Conservation (phyloP, 1,284 basidiomycete genomes). For the Trichosporon coremiiforme region DNA sequence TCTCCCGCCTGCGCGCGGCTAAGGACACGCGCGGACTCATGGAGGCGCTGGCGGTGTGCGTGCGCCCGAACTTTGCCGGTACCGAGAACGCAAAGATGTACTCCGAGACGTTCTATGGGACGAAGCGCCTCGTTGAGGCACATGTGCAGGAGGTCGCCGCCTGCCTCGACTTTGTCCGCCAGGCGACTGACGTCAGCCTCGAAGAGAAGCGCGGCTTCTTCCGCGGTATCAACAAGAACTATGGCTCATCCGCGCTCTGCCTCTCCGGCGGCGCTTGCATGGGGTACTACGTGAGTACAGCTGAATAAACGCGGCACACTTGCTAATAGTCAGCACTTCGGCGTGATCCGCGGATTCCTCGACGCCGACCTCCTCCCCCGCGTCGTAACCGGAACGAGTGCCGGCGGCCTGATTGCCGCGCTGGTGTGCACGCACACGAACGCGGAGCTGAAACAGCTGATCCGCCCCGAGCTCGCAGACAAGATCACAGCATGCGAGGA, state of each 20-base stretch:
- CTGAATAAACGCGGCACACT: too few species aligned
- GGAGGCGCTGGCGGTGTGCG: conserved; percentile 87
- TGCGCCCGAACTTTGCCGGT: conserved; percentile 92
- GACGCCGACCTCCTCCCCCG: conserved; percentile 84
- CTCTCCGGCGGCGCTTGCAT: conserved; percentile 92
- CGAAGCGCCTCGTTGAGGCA: conserved; percentile 84
- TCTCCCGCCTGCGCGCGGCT: conserved; percentile 41
- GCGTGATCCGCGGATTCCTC: conserved; percentile 87
- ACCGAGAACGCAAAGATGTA: conserved; percentile 88
- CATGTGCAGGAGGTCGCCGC: conserved; percentile 78
- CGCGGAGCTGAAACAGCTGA: conserved; percentile 74
- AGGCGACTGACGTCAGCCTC: conserved; percentile 69
- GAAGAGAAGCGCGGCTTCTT: conserved; percentile 95
- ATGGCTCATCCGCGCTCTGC: conserved; percentile 88
- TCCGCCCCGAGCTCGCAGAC: conserved; percentile 80
- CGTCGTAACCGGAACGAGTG: conserved; percentile 86
- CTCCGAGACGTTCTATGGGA: conserved; percentile 82
- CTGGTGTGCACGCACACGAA: conserved; percentile 85
- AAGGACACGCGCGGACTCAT: conserved; percentile 81
- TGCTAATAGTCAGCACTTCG: conserved; percentile 59
- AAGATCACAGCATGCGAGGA: conserved; percentile 92
- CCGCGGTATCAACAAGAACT: conserved; percentile 80
- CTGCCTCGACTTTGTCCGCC: conserved; percentile 72
- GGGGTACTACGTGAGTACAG: conserved; percentile 78
- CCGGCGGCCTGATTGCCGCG: conserved; percentile 80